These are phyloP conservation scores for Hortiboletus flavorubellus DNA, from an alignment of 768 basidiomycete genomes.

Conservation along the genomic window DNA sequence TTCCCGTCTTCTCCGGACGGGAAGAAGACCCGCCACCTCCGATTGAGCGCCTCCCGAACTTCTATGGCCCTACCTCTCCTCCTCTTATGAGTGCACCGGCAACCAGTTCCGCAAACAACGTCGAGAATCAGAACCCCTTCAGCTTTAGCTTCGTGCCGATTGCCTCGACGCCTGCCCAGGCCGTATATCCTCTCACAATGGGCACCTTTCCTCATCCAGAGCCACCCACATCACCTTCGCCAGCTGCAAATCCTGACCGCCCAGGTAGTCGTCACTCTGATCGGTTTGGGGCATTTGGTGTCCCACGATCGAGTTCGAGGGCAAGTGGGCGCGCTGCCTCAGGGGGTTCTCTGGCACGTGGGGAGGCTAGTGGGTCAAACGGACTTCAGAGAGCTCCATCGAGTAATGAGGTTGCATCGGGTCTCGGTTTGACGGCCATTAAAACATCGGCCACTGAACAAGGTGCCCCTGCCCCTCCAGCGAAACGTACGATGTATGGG, in stretches of 20 bases:
- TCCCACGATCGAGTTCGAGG: constrained; percentile 38
- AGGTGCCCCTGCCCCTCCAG: constrained; percentile 41
- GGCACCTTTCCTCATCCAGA: constrained; percentile 35
- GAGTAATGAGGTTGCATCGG: constrained; percentile 47
- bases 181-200: constrained; percentile 37
- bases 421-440: constrained; percentile 41
- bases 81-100: constrained; percentile 32
- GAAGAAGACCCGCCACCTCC: constrained; percentile 47
- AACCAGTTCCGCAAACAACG: constrained; percentile 47
- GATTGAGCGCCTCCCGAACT: constrained; percentile 49
- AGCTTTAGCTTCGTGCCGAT: constrained; percentile 49
- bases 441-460: constrained; percentile 38
- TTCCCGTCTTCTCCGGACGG: constrained; percentile 48
- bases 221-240: constrained; percentile 34
- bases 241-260: constrained; percentile 31
- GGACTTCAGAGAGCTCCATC: constrained; percentile 32
- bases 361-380: constrained; percentile 24
- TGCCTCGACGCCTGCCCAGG: constrained; percentile 50
- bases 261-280: constrained; percentile 35
- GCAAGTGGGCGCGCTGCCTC: constrained; percentile 29
- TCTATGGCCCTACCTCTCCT: constrained; percentile 44
- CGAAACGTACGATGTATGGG: constrained; percentile 77
- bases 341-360: constrained; percentile 26
- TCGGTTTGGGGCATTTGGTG: constrained; percentile 26
- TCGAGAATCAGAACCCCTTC: constrained; percentile 56